Conservation (phyloP, 495 filamentous ascomycete species). For the Aspergillus baeticus region DNA sequence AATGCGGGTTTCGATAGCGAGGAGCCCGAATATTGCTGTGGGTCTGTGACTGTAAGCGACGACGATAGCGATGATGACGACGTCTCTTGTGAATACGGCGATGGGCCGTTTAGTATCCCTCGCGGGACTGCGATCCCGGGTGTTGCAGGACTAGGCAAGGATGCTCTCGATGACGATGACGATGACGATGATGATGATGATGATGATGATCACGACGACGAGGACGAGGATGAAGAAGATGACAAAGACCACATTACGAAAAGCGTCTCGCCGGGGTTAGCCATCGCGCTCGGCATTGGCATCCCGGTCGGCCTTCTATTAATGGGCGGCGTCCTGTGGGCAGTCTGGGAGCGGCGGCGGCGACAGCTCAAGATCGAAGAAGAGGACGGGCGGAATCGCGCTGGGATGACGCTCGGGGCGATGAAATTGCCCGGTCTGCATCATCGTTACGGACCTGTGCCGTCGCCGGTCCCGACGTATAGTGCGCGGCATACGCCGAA, state of each 20-base stretch:
- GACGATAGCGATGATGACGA: not conserved
- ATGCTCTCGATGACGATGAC: not conserved
- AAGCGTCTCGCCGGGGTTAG: not conserved
- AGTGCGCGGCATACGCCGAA: constrained; percentile 4
- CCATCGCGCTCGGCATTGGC: constrained; percentile 4
- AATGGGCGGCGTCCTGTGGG: constrained; percentile 5
- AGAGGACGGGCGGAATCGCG: not conserved
- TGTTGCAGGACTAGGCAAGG: not conserved
- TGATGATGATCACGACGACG: not conserved
- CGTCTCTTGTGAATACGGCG: not conserved
- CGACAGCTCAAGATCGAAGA: not conserved
- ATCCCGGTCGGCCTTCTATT: constrained; percentile 2
- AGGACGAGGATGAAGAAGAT: not conserved
- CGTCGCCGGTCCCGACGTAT: not conserved
- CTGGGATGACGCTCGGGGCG: not conserved
- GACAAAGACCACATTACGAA: not conserved
- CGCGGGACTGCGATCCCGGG: not conserved
- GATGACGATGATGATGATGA: not conserved
- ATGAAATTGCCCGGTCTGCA: not conserved
- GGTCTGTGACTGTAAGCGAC: not conserved
- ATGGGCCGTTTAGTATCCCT: not conserved
- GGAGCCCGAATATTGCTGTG: constrained; percentile 6
- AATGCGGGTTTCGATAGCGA: not conserved
- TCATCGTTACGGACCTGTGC: constrained; percentile 9
- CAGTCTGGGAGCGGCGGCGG: constrained; percentile 10